These are phyloP conservation scores for Heritiera fomes DNA, from an alignment of 345 rosid genomes.

Conservation along the genomic window DNA sequence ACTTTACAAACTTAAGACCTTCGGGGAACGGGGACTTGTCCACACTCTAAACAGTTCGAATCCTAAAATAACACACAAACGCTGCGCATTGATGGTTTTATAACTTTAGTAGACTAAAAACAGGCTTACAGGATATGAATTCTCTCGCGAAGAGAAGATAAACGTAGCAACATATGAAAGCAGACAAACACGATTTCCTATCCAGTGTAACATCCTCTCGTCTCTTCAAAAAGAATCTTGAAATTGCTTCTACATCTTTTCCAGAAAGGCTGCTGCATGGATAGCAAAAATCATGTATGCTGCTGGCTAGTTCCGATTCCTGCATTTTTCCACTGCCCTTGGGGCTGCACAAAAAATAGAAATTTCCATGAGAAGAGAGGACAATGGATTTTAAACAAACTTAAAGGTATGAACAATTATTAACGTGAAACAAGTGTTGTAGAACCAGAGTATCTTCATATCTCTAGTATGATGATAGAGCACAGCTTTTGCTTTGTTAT, in stretches of 20 bases:
- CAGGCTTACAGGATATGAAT: conserved; percentile 26
- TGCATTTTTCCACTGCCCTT: conserved; percentile 65
- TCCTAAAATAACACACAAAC: conserved; percentile 25
- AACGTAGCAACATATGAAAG: conserved; percentile 18
- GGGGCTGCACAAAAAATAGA: conserved; percentile 48
- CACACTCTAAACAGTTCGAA: conserved; percentile 20
- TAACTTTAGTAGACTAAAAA: conserved; percentile 25
- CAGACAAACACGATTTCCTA: conserved; percentile 31
- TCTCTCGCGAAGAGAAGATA: conserved; percentile 16
- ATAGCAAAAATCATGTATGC: conserved; percentile 24
- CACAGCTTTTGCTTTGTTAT: not conserved
- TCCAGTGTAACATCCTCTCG: conserved; percentile 29
- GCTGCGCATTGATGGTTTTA: conserved; percentile 27
- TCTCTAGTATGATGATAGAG: not conserved
- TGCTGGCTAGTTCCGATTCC: conserved; percentile 42
- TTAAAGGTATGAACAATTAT: not conserved
- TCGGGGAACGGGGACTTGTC: conserved; percentile 30
- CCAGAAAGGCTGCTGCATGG: conserved; percentile 31
- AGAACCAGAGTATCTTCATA: not conserved
- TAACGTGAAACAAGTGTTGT: not conserved
- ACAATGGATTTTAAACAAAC: not conserved
- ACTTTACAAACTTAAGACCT: conserved; percentile 44
- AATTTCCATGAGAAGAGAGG: not conserved
- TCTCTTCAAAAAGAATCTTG: conserved; percentile 6
- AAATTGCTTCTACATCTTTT: conserved; percentile 7